These are phyloP conservation scores for Chalciporus sp. DNA, from an alignment of 1,284 basidiomycete genomes.

Conservation along the genomic window DNA sequence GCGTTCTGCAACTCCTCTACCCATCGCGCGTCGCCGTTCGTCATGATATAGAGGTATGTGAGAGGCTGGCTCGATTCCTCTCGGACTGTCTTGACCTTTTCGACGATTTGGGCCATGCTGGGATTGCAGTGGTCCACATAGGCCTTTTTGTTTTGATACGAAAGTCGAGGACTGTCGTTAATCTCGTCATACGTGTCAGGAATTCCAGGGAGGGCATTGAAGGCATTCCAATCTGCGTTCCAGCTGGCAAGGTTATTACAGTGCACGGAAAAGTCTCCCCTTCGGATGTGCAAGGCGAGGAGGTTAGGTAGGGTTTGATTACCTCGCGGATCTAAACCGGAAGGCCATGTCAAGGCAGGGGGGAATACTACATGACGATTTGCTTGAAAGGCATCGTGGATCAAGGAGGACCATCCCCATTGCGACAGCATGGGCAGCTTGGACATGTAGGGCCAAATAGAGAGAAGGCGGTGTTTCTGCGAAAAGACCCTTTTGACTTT, in stretches of 20 bases:
- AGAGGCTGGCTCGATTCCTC: slow-evolving; percentile 26
- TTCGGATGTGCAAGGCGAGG: slow-evolving; percentile 58
- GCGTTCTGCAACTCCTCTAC: slow-evolving; percentile 42
- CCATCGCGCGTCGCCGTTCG: slow-evolving; percentile 49
- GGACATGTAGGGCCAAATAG: slow-evolving; percentile 41
- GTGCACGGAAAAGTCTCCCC: slow-evolving; percentile 58
- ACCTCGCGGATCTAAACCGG: not conserved
- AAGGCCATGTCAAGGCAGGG: slow-evolving; percentile 5
- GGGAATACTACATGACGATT: slow-evolving; percentile 38
- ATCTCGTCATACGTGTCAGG: slow-evolving; percentile 36
- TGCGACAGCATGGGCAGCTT: slow-evolving; percentile 37
- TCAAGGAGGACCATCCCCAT: slow-evolving; percentile 43
- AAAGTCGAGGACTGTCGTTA: slow-evolving; percentile 24
- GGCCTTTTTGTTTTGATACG: slow-evolving; percentile 25
- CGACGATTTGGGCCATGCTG: slow-evolving; percentile 38
- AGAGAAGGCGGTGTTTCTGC: slow-evolving; percentile 31
- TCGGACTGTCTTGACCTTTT: slow-evolving; percentile 30
- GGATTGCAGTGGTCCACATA: slow-evolving; percentile 44
- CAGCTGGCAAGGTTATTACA: slow-evolving; percentile 46
- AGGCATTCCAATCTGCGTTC: slow-evolving; percentile 41
- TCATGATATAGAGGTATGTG: slow-evolving; percentile 49
- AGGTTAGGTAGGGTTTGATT: slow-evolving; percentile 34
- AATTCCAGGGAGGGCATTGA: slow-evolving; percentile 42
- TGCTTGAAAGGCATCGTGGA: slow-evolving; percentile 36
- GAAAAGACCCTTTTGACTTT: slow-evolving; percentile 27